A percentile compares a stretch with the other conserved stretches of the same genome.
phyloP scores from a whole-genome alignment of 2,329 filamentous ascomycete species.

The Fusarium torulosum region DNA sequence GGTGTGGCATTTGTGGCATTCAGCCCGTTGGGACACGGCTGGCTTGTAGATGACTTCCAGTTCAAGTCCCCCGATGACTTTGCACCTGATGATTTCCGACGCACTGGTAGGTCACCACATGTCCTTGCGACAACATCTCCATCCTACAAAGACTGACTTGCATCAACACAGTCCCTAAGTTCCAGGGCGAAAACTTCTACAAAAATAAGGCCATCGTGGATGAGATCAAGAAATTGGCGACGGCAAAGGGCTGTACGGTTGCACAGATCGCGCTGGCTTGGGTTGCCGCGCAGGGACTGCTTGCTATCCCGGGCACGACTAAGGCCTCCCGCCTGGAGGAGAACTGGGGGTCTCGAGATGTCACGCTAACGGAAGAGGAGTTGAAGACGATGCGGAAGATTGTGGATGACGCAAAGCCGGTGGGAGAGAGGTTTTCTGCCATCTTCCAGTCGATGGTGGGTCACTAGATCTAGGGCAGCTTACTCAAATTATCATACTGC shows the following conservation, averaged over 20 bases:
- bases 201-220: slow-evolving; percentile 56
- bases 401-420: background rate
- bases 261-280: background rate
- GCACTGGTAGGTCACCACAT: slow-evolving; percentile 29
- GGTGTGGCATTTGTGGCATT: slow-evolving; percentile 53
- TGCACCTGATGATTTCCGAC: slow-evolving; percentile 56
- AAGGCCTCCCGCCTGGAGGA: background rate
- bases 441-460: background rate
- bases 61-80: slow-evolving; percentile 62
- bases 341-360: background rate
- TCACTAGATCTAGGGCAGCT: no score
- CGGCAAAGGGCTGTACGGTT: background rate
- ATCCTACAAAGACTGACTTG: background rate
- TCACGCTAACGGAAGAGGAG: background rate
- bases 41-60: slow-evolving; percentile 60
- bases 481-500: no score
- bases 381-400: background rate
- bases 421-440: background rate
- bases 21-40: slow-evolving; percentile 61
- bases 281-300: background rate
- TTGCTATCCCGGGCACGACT: background rate
- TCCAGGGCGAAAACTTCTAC: background rate
- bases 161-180: background rate
- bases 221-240: slow-evolving; percentile 55
- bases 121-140: no score